Conservation (phyloP, 805 yeast genomes). For the Metschnikowia bowlesiae region DNA sequence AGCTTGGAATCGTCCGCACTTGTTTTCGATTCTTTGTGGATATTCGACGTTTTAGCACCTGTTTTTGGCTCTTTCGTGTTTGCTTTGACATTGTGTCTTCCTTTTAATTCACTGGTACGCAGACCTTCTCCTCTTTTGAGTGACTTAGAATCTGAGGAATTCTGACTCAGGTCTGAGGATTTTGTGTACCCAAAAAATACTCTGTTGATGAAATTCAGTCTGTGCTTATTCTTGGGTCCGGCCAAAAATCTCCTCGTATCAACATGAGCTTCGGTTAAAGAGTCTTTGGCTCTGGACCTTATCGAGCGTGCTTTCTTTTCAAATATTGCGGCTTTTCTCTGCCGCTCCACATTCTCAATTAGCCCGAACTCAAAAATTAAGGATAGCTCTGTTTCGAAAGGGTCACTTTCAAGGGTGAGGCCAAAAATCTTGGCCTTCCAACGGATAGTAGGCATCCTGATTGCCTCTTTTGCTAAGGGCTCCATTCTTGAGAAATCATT, state of each 20-base stretch:
- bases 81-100: neutral
- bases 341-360: conserved; percentile 59
- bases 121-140: neutral
- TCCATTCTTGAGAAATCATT: conserved; percentile 31
- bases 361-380: conserved; percentile 62
- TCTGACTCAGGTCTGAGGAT: neutral
- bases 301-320: conserved; percentile 26
- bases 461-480: conserved; percentile 35
- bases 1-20: neutral
- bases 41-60: neutral
- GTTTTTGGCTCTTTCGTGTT: neutral
- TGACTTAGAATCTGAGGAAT: neutral
- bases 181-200: conserved; percentile 5
- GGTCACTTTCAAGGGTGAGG: conserved; percentile 78
- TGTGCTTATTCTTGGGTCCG: neutral
- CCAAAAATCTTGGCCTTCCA: conserved; percentile 54
- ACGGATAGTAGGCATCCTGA: conserved; percentile 52
- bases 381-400: conserved; percentile 74
- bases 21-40: neutral
- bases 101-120: neutral
- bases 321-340: conserved; percentile 43
- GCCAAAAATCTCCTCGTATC: conserved; percentile 4
- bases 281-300: conserved; percentile 7
- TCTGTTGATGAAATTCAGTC: conserved; percentile 4
- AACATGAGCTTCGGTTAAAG: conserved; percentile 6